Base-by-base conservation (phyloP, 768 basidiomycete genomes). In the Podaxis sp. region DNA sequence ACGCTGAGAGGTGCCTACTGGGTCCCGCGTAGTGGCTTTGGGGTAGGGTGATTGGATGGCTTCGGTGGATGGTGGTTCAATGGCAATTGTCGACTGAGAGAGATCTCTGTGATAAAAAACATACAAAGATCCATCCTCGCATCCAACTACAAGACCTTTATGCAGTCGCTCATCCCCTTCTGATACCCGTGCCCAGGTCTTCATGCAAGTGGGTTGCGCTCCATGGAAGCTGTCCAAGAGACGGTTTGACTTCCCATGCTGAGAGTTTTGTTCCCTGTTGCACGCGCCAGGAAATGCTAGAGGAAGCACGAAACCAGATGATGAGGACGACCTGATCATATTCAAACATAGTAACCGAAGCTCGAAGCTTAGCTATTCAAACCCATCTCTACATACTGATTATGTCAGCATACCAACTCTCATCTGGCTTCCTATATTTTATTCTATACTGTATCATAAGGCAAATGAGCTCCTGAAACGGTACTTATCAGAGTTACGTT, bases 81-180 rank as follows among this genome's bases (percentile, higher is more conserved):
- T 37, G 26, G 66, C 46, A 51, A 53, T 60, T 33, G 65, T 24
- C 36, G 26, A 15, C 37, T 28, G 56, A 10, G 64, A 53, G 33
- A 58, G 64, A 48, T 54, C 62, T 12, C 68, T 59, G 50, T 69
- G 66, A 41, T 70, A 74, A 56, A 82, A 77, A 24, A 81, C 71
- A 70, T 80, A 82, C 51, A 82, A 60, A 20, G 78, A 77, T 40
- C 78, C 79, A 66, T 83, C 80, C 58, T 77, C 66, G 60, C 80
- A 80, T 4, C 80, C 81, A 58, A 81, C 63, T 1, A 77, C 71
- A 41, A 75, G 68, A 6, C 74, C 73, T 41, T 66, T 68, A n/a
- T 62, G 56, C 24, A 63, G 57, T 5, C 48, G 65, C 3, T 63
- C 70, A 4, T 63, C 46, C 28, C 36, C 56, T 28, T 64, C 66